A percentile compares a stretch with the other conserved stretches of the same genome.
Conservation (phyloP, 2,329 filamentous ascomycete genomes). For the Didymellaceae sp. region DNA sequence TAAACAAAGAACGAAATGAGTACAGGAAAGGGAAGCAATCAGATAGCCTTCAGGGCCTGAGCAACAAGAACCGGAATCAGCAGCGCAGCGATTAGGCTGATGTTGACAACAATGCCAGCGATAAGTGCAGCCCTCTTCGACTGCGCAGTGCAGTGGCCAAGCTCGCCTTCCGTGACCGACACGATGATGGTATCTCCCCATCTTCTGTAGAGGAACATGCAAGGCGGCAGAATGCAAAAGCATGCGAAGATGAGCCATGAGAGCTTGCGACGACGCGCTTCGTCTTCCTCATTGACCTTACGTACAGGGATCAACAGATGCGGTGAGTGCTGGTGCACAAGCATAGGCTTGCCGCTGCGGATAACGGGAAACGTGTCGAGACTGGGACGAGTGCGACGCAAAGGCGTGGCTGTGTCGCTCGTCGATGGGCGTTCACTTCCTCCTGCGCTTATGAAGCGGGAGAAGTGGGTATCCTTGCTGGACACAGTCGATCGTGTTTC, state of each 20-base stretch:
- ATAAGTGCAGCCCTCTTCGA: constrained; percentile 43
- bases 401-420: constrained; percentile 38
- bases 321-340: constrained; percentile 30
- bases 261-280: constrained; percentile 34
- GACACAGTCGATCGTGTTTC: constrained; percentile 30
- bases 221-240: constrained; percentile 46
- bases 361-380: constrained; percentile 19
- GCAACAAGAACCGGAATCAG: constrained; percentile 35
- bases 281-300: constrained; percentile 28
- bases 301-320: constrained; percentile 41
- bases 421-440: constrained; percentile 40
- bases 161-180: constrained; percentile 37
- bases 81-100: constrained; percentile 30
- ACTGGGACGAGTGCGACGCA: constrained; percentile 27
- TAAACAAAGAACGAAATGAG: too few species aligned
- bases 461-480: constrained; percentile 27
- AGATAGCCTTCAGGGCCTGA: constrained; percentile 28
- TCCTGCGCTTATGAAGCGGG: constrained; percentile 24
- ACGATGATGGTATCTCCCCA: constrained; percentile 42
- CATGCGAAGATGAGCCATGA: constrained; percentile 44
- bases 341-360: constrained; percentile 6
- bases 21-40: constrained; percentile 1
- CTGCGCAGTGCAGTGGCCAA: constrained; percentile 35
- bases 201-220: constrained; percentile 46
- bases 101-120: constrained; percentile 40